phyloP scores from a whole-genome alignment of 2,329 filamentous ascomycete species.

The Exserohilum turcica region DNA sequence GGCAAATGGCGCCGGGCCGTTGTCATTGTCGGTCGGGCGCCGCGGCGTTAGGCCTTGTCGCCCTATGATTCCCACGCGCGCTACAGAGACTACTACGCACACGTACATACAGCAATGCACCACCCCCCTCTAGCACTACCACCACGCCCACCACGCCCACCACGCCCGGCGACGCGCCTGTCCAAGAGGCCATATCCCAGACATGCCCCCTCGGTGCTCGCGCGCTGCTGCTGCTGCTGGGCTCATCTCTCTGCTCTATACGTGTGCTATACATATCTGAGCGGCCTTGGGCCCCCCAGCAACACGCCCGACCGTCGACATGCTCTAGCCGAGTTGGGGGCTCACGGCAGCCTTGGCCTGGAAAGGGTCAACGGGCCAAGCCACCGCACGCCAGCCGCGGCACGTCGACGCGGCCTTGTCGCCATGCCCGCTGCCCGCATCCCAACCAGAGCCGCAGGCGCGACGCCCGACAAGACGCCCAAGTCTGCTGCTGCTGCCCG shows the following conservation, averaged over 20 bases:
- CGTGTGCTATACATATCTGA: neutral
- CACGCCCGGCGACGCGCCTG: constrained; percentile 23
- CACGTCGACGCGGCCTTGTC: constrained; percentile 1
- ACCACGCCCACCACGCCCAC: neutral
- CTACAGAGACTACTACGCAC: no score
- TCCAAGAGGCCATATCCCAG: neutral
- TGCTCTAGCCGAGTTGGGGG: neutral
- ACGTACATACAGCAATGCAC: no score
- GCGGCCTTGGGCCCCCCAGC: neutral
- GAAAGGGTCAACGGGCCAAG: constrained; percentile 7
- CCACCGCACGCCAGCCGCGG: constrained; percentile 7
- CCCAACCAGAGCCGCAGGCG: neutral
- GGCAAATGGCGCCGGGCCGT: constrained; percentile 15
- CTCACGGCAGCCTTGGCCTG: neutral
- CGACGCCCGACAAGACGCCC: neutral
- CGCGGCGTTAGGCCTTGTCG: constrained; percentile 14
- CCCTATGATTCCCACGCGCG: constrained; percentile 12
- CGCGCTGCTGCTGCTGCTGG: no score
- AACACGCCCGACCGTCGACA: neutral
- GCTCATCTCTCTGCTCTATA: neutral
- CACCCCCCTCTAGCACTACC: neutral
- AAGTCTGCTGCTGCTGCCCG: no score
- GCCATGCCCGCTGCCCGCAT: neutral
- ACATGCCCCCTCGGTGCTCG: neutral
- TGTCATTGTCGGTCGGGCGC: constrained; percentile 8